phyloP scores from a whole-genome alignment of 163 green algal species.

The Botryococcus braunii region DNA sequence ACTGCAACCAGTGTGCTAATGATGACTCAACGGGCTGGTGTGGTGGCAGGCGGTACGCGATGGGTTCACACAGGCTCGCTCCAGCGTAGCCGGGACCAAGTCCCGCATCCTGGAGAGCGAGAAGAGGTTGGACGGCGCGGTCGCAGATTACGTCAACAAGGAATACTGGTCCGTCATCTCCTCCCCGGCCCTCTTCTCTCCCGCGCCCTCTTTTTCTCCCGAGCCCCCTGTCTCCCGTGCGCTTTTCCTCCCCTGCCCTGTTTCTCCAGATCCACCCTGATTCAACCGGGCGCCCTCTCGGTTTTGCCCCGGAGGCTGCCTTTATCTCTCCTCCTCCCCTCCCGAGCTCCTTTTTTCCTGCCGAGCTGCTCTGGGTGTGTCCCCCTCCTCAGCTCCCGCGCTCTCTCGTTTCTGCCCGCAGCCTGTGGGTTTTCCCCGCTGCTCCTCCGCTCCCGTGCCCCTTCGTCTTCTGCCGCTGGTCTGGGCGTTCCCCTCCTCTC shows the following conservation, averaged over 20 bases:
- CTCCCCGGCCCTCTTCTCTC: not conserved
- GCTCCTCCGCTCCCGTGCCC: too few species aligned
- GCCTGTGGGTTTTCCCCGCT: too few species aligned
- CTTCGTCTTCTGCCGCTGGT: too few species aligned
- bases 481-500: too few species aligned
- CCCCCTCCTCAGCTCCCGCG: too few species aligned
- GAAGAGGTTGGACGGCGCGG: conserved; percentile 53
- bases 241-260: not conserved
- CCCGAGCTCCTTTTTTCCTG: not conserved
- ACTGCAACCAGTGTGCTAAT: too few species aligned
- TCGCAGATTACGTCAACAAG: conserved; percentile 66
- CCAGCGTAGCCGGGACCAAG: conserved; percentile 50
- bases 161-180: conserved; percentile 65
- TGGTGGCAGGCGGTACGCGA: conserved; percentile 63
- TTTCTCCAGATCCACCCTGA: not conserved
- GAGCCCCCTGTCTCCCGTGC: not conserved
- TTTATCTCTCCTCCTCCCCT: not conserved
- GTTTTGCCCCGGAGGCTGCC: too few species aligned
- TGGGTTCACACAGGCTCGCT: conserved; percentile 56
- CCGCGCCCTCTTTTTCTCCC: not conserved
- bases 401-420: too few species aligned
- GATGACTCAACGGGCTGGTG: conserved; percentile 67
- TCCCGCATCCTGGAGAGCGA: conserved; percentile 57
- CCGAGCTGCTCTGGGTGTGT: too few species aligned
- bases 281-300: not conserved